Evolutionary conservation across 345 rosid genomes (phyloP).

Genomic region (Luvunga scandens): DNA sequence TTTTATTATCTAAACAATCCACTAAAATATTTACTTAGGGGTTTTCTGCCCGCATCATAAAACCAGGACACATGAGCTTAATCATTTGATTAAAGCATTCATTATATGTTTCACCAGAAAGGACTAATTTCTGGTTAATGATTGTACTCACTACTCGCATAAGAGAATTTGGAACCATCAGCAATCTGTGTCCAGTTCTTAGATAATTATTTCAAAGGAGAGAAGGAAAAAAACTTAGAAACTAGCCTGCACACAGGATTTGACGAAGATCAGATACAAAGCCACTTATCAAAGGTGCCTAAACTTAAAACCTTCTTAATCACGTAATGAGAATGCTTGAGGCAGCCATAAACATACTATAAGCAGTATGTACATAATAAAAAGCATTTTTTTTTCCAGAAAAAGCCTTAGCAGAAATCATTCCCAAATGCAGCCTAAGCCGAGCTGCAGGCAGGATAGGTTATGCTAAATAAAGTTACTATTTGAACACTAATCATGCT

Average conservation of each 20-base stretch:
- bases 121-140: neutral
- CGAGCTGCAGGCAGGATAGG: neutral
- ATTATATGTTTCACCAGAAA: neutral
- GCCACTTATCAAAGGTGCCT: neutral
- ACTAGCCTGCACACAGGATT: neutral
- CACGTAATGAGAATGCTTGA: neutral
- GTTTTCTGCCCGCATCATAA: neutral
- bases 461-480: neutral
- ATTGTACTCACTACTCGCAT: neutral
- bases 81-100: neutral
- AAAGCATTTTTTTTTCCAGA: neutral
- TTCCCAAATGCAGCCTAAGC: neutral
- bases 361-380: neutral
- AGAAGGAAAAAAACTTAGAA: neutral
- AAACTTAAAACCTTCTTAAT: neutral
- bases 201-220: neutral
- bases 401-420: neutral
- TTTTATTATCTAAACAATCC: neutral
- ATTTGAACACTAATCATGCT: neutral
- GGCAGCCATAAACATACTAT: neutral
- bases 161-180: neutral
- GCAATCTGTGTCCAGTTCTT: neutral
- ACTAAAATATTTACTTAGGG: neutral
- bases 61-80: neutral
- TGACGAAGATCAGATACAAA: neutral